phyloP scores from a whole-genome alignment of 2,329 filamentous ascomycete species.

The Cladophialophora chaetospira region DNA sequence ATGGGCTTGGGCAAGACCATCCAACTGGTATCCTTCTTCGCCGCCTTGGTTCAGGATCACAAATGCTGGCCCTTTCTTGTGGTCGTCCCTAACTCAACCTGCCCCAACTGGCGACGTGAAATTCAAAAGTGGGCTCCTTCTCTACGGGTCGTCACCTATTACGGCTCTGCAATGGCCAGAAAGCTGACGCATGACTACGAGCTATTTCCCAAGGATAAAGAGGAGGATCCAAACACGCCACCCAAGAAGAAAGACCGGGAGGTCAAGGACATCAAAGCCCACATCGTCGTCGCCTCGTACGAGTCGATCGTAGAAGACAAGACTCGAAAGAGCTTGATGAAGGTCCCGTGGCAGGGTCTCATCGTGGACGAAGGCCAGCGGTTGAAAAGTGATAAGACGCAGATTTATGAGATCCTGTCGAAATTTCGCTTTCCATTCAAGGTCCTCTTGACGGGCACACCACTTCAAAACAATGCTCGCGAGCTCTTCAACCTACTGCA shows the following conservation, averaged over 20 bases:
- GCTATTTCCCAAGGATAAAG: slow-evolving; percentile 67
- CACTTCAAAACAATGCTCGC: slow-evolving; percentile 79
- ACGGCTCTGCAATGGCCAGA: slow-evolving; percentile 74
- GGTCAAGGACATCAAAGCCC: slow-evolving; percentile 71
- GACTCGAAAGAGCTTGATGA: slow-evolving; percentile 65
- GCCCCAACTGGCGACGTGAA: slow-evolving; percentile 95
- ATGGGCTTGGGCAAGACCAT: slow-evolving; percentile 99
- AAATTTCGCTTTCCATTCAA: slow-evolving; percentile 79
- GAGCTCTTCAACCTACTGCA: slow-evolving; percentile 97
- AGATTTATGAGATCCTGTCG: slow-evolving; percentile 74
- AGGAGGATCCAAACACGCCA: slow-evolving; percentile 39
- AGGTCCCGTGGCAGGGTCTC: slow-evolving; percentile 80
- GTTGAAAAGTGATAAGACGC: slow-evolving; percentile 86
- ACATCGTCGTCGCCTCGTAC: slow-evolving; percentile 93
- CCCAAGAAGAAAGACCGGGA: slow-evolving; percentile 27
- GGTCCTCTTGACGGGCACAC: slow-evolving; percentile 82
- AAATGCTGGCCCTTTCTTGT: slow-evolving; percentile 89
- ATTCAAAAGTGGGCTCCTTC: slow-evolving; percentile 91
- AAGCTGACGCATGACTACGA: slow-evolving; percentile 80
- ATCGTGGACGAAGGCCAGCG: slow-evolving; percentile 95
- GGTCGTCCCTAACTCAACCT: slow-evolving; percentile 92
- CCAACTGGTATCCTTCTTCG: slow-evolving; percentile 81
- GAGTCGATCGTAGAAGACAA: slow-evolving; percentile 78
- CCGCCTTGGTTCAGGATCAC: slow-evolving; percentile 68
- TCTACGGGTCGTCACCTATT: slow-evolving; percentile 87